Conservation (phyloP, 495 filamentous ascomycete genomes). For the Talaromyces proteolyticus region DNA sequence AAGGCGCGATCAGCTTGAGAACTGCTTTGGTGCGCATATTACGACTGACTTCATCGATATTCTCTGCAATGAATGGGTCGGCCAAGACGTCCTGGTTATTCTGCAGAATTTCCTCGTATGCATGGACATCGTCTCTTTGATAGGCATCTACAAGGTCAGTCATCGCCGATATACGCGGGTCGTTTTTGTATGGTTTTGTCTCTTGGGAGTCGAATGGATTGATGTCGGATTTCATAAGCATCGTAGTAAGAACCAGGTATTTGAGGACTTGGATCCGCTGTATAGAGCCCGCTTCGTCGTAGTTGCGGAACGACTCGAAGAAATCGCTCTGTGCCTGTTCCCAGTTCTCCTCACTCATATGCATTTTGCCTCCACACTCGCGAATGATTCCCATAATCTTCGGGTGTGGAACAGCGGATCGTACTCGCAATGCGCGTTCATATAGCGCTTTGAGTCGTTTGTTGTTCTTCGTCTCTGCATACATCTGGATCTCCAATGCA, state of each 20-base stretch:
- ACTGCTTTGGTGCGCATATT: slow-evolving; percentile 97
- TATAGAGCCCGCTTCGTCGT: slow-evolving; percentile 94
- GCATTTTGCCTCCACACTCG: slow-evolving; percentile 99
- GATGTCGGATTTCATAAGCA: slow-evolving; percentile 99
- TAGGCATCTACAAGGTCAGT: slow-evolving; percentile 95
- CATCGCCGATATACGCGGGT: slow-evolving; percentile 93
- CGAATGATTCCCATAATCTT: slow-evolving; percentile 99
- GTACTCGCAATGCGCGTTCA: slow-evolving; percentile 80
- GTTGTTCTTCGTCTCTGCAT: slow-evolving; percentile 93
- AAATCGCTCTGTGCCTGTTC: slow-evolving; percentile 95
- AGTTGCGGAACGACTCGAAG: slow-evolving; percentile 98
- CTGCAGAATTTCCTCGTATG: slow-evolving; percentile 81
- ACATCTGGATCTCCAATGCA: slow-evolving; percentile 98
- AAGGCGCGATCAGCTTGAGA: slow-evolving; percentile 88
- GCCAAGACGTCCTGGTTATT: slow-evolving; percentile 84
- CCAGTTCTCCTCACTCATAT: slow-evolving; percentile 99
- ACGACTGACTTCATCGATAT: slow-evolving; percentile 97
- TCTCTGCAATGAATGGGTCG: slow-evolving; percentile 96
- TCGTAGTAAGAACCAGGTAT: slow-evolving; percentile 91
- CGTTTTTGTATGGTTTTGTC: slow-evolving; percentile 97
- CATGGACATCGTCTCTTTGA: slow-evolving; percentile 89
- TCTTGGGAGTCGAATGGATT: slow-evolving; percentile 99
- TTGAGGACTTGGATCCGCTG: slow-evolving; percentile 97
- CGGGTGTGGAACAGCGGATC: slow-evolving; percentile 93
- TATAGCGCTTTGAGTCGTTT: slow-evolving; percentile 93